These are phyloP conservation scores for Trypanosoma cruzi DNA, from an alignment of 208 protist species.

Conservation along the genomic window DNA sequence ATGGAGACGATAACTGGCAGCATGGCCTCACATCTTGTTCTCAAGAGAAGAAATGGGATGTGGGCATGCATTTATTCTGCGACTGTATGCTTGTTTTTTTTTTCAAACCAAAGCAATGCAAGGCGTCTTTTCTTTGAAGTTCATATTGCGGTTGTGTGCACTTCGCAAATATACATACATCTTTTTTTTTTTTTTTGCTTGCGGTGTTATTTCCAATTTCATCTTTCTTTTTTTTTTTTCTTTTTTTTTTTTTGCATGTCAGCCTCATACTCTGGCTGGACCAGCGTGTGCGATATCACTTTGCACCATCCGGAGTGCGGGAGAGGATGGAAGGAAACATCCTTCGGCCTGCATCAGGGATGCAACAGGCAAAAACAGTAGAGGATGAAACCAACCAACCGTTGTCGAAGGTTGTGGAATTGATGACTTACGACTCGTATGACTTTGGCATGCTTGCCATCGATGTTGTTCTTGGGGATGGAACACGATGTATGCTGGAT, in stretches of 20 bases:
- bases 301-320: neutral
- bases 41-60: neutral
- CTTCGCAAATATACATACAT: neutral
- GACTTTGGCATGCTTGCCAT: constrained; percentile 30
- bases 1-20: constrained; percentile 10
- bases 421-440: constrained; percentile 2
- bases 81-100: neutral
- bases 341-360: neutral
- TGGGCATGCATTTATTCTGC: neutral
- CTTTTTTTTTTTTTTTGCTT: neutral
- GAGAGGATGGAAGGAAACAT: neutral
- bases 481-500: constrained; percentile 19
- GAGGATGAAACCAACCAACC: neutral
- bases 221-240: constrained; percentile 6
- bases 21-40: neutral
- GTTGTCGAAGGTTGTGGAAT: neutral
- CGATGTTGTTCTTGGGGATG: constrained; percentile 31
- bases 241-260: constrained; percentile 8
- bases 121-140: too few relatives aligned
- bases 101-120: neutral
- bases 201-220: too few relatives aligned
- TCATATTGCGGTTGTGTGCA: too few relatives aligned
- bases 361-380: neutral
- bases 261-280: neutral
- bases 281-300: neutral